Percentiles rank a stretch among this genome's conserved stretches.
These are phyloP conservation scores for Candida tibetensis DNA, from an alignment of 805 yeast species.

Conservation along the genomic window DNA sequence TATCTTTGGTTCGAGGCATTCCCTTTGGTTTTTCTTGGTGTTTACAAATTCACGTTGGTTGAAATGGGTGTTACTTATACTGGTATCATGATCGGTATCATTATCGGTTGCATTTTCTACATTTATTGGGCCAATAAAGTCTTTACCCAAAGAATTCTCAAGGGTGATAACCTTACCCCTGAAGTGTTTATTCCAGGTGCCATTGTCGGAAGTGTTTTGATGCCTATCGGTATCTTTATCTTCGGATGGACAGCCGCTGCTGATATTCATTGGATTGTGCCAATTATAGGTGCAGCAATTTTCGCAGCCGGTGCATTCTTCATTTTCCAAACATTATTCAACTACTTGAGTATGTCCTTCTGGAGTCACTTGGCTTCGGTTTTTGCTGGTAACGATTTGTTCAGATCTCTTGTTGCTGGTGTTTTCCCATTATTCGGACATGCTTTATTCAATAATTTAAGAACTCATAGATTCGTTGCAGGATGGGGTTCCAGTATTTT, in stretches of 20 bases:
- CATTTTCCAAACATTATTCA: conserved; percentile 50
- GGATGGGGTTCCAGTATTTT: conserved; percentile 56
- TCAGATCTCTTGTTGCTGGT: conserved; percentile 52
- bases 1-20: conserved; percentile 61
- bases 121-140: conserved; percentile 8
- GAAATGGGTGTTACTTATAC: conserved; percentile 48
- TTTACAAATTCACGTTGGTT: conserved; percentile 46
- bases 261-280: conserved; percentile 19
- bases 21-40: conserved; percentile 51
- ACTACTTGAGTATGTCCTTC: conserved; percentile 49
- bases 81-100: conserved; percentile 45
- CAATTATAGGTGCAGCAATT: conserved; percentile 19
- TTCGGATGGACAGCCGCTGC: conserved; percentile 19
- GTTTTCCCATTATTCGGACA: conserved; percentile 64
- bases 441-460: conserved; percentile 53
- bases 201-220: conserved; percentile 19
- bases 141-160: conserved; percentile 12
- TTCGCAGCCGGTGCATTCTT: conserved; percentile 20
- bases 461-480: conserved; percentile 48
- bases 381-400: conserved; percentile 54
- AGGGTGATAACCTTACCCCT: conserved; percentile 11
- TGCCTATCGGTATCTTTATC: conserved; percentile 20
- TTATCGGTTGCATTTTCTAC: conserved; percentile 12
- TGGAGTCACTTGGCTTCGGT: conserved; percentile 54
- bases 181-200: conserved; percentile 19